phyloP scores from a whole-genome alignment of 2,329 filamentous ascomycete genomes.

The Botryotinia calthae region DNA sequence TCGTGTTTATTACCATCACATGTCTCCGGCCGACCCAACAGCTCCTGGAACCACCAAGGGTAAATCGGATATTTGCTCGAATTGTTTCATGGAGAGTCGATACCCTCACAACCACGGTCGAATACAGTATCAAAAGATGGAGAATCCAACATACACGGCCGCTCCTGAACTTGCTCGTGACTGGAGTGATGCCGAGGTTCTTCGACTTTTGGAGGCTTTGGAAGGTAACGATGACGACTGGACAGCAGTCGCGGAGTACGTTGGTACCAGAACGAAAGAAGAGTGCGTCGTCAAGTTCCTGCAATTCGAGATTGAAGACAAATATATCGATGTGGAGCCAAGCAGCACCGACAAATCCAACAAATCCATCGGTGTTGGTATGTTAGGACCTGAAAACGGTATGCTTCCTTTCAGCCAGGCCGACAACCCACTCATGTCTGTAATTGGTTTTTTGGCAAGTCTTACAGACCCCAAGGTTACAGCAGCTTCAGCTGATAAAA shows the following conservation, averaged over 20 bases:
- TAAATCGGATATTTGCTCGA: conserved; percentile 87
- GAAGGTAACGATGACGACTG: conserved; percentile 96
- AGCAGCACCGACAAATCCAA: conserved; percentile 44
- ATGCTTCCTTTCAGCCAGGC: conserved; percentile 86
- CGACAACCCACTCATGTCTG: conserved; percentile 95
- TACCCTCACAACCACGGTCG: conserved; percentile 77
- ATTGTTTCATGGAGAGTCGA: conserved; percentile 81
- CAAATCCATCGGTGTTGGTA: conserved; percentile 55
- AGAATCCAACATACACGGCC: conserved; percentile 79
- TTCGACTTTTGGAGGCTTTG: conserved; percentile 86
- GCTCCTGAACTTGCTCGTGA: conserved; percentile 72
- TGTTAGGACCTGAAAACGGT: conserved; percentile 71
- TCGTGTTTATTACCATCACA: conserved; percentile 65
- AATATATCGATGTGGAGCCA: conserved; percentile 81
- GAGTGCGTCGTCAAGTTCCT: conserved; percentile 97
- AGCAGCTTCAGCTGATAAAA: conserved; percentile 84
- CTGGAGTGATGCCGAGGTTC: conserved; percentile 86
- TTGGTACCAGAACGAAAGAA: conserved; percentile 85
- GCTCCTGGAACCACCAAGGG: conserved; percentile 47
- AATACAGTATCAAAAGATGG: conserved; percentile 81
- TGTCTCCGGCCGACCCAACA: conserved; percentile 46
- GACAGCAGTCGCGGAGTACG: conserved; percentile 88
- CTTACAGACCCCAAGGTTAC: conserved; percentile 87
- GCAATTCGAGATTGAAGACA: conserved; percentile 95
- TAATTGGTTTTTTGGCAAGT: conserved; percentile 89